Percentiles rank a stretch among this genome's conserved stretches.
phyloP scores from a whole-genome alignment of 1,139 yeast species.

The Taphrina pruni region DNA sequence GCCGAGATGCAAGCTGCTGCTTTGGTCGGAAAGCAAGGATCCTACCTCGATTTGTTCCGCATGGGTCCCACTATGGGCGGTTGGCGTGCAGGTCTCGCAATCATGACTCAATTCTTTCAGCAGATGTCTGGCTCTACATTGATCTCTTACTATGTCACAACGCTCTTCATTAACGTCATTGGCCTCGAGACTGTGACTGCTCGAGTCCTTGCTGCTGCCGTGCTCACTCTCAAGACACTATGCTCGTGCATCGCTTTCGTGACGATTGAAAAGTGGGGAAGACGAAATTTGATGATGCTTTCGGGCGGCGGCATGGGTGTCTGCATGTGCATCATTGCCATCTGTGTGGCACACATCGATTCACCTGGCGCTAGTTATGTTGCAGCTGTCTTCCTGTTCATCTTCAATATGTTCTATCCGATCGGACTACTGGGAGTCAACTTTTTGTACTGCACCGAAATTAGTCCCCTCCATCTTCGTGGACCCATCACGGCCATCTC shows the following conservation, averaged over 20 bases:
- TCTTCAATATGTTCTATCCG: constrained; percentile 45
- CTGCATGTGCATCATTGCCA: constrained; percentile 49
- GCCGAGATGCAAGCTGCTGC: constrained; percentile 77
- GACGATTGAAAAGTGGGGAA: constrained; percentile 86
- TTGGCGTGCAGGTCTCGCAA: constrained; percentile 82
- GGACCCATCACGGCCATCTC: constrained; percentile 45
- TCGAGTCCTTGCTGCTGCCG: constrained; percentile 89
- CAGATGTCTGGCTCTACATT: constrained; percentile 92
- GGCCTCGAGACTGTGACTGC: constrained; percentile 83
- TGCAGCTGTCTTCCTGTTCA: constrained; percentile 44
- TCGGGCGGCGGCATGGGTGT: constrained; percentile 81
- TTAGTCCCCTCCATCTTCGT: constrained; percentile 45
- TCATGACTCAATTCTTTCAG: constrained; percentile 89
- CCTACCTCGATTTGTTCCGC: constrained; percentile 70
- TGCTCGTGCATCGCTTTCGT: constrained; percentile 92
- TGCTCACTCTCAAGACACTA: constrained; percentile 71
- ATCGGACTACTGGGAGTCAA: constrained; percentile 45
- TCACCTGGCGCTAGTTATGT: constrained; percentile 42
- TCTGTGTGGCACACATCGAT: constrained; percentile 26
- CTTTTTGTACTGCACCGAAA: constrained; percentile 45
- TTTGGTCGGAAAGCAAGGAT: constrained; percentile 66
- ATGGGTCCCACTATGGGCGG: constrained; percentile 61
- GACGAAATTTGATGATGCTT: constrained; percentile 76
- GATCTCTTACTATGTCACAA: constrained; percentile 47
- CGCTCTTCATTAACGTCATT: constrained; percentile 66